Conservation (phyloP, 768 basidiomycete genomes). For the Sporobolomyces pararoseus region DNA sequence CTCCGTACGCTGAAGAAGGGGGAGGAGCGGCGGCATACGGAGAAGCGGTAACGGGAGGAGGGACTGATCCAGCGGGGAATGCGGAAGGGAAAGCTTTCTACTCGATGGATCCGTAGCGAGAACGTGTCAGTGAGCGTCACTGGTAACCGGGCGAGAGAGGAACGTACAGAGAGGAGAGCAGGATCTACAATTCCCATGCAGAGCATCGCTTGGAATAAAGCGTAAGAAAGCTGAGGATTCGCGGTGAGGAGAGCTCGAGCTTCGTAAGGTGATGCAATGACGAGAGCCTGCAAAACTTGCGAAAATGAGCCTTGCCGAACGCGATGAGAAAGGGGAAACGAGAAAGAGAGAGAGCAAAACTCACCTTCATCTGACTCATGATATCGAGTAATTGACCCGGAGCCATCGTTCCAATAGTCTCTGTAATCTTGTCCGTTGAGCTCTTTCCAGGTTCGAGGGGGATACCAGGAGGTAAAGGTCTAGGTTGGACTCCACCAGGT, state of each 20-base stretch:
- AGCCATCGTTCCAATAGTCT: slow-evolving; percentile 75
- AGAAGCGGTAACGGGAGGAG: slow-evolving; percentile 31
- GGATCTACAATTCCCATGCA: slow-evolving; percentile 91
- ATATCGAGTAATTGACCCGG: slow-evolving; percentile 86
- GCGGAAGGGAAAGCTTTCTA: slow-evolving; percentile 53
- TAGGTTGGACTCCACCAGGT: slow-evolving; percentile 51
- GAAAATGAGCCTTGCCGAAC: background rate
- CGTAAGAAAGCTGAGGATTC: slow-evolving; percentile 92
- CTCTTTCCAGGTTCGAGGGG: slow-evolving; percentile 67
- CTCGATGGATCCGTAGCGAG: background rate
- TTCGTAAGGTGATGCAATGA: slow-evolving; percentile 85
- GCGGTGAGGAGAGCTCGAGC: slow-evolving; percentile 70
- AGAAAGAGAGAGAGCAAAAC: slow-evolving; percentile 40
- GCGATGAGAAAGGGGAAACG: background rate
- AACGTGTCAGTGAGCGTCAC: background rate
- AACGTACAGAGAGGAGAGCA: slow-evolving; percentile 67
- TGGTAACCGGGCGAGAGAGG: background rate
- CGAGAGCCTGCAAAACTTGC: slow-evolving; percentile 64
- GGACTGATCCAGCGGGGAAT: slow-evolving; percentile 2
- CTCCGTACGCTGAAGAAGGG: slow-evolving; percentile 19
- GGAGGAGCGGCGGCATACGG: slow-evolving; percentile 31
- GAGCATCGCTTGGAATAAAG: slow-evolving; percentile 88
- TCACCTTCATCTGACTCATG: slow-evolving; percentile 95
- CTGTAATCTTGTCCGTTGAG: slow-evolving; percentile 75
- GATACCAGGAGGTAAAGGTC: slow-evolving; percentile 69